phyloP scores from a whole-genome alignment of 2,329 filamentous ascomycete species.

The Coleophoma crateriformis region DNA sequence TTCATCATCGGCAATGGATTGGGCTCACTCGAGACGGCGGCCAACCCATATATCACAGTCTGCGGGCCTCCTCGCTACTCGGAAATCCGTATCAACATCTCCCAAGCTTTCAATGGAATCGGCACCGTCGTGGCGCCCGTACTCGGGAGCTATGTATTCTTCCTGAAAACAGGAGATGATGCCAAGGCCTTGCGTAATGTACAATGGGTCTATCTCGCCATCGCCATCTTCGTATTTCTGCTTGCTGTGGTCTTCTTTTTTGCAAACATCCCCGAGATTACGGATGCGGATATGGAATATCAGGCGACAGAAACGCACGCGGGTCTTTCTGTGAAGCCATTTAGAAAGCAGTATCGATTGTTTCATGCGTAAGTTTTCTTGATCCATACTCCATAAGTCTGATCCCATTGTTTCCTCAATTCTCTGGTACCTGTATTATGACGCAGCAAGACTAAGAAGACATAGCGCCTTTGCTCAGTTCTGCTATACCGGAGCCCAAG shows the following conservation, averaged over 20 bases:
- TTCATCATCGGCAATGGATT: slow-evolving; percentile 74
- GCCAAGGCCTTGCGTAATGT: slow-evolving; percentile 48
- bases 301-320: slow-evolving; percentile 32
- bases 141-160: slow-evolving; percentile 56
- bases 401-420: too few species aligned
- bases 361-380: slow-evolving; percentile 40
- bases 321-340: slow-evolving; percentile 40
- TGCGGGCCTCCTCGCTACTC: slow-evolving; percentile 70
- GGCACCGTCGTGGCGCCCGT: slow-evolving; percentile 58
- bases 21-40: slow-evolving; percentile 70
- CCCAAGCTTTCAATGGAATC: slow-evolving; percentile 69
- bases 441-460: too few species aligned
- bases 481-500: slow-evolving; percentile 57
- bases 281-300: slow-evolving; percentile 52
- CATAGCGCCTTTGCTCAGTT: slow-evolving; percentile 48
- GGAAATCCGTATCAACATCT: slow-evolving; percentile 68
- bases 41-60: slow-evolving; percentile 66
- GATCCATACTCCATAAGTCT: too few species aligned
- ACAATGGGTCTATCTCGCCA: slow-evolving; percentile 60
- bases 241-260: slow-evolving; percentile 55
- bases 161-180: slow-evolving; percentile 44
- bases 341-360: slow-evolving; percentile 53
- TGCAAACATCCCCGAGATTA: slow-evolving; percentile 41
- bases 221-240: slow-evolving; percentile 52
- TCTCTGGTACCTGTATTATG: too few species aligned